These are phyloP conservation scores for Picochlorum sp. DNA, from an alignment of 139 green algal genomes.

Conservation along the genomic window DNA sequence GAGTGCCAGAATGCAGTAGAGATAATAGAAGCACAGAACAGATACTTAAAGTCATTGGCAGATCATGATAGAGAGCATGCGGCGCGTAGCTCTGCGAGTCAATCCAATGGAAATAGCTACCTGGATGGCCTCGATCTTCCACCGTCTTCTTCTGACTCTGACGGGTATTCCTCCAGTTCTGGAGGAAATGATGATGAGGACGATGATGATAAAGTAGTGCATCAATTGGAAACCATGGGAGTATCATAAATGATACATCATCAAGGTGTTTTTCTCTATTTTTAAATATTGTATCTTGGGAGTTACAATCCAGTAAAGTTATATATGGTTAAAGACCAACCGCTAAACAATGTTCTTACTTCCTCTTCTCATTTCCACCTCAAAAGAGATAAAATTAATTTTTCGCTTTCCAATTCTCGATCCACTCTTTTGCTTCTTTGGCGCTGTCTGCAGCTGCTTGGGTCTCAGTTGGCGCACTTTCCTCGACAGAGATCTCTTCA, in stretches of 20 bases:
- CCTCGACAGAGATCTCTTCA: neutral
- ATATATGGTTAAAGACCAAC: too few relatives aligned
- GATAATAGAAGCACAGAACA: constrained; percentile 71
- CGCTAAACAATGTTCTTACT: too few relatives aligned
- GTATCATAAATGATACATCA: neutral
- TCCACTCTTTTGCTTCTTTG: constrained; percentile 15
- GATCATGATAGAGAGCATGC: neutral
- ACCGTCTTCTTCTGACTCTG: constrained; percentile 23
- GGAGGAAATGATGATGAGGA: constrained; percentile 2
- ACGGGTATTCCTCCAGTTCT: constrained; percentile 1
- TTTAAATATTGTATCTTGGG: neutral
- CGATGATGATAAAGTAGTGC: neutral
- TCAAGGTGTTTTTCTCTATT: neutral
- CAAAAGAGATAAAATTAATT: neutral
- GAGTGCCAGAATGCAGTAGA: constrained; percentile 55
- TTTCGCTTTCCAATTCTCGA: constrained; percentile 4
- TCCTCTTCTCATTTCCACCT: neutral
- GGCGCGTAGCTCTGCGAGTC: neutral
- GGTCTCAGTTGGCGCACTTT: neutral
- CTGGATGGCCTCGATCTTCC: constrained; percentile 29
- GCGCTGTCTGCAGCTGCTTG: constrained; percentile 1
- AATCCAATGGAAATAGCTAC: constrained; percentile 18
- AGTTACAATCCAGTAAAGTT: too few relatives aligned
- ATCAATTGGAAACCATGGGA: neutral
- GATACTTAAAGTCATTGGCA: constrained; percentile 33